These are phyloP conservation scores for Cladochytrium replicatum DNA, from an alignment of 192 early-diverging fungal species.

Conservation along the genomic window DNA sequence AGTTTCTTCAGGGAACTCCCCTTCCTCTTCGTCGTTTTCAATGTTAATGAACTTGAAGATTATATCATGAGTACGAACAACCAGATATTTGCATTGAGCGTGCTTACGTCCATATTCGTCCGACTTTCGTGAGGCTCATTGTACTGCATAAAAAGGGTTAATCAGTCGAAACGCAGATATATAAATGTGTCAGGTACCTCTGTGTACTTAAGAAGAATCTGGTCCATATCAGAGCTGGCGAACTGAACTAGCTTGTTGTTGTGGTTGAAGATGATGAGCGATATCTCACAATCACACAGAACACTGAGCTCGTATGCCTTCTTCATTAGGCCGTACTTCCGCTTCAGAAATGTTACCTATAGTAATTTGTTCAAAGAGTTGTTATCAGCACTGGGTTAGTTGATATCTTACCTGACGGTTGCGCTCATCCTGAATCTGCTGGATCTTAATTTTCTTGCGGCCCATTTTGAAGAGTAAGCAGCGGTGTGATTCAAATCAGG, in stretches of 20 bases:
- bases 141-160: slow-evolving; percentile 14
- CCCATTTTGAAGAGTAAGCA: slow-evolving; percentile 78
- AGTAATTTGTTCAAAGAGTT: background rate
- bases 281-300: slow-evolving; percentile 91
- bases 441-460: slow-evolving; percentile 90
- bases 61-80: background rate
- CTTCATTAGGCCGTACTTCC: slow-evolving; percentile 91
- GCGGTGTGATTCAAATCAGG: no score
- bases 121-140: slow-evolving; percentile 23
- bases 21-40: slow-evolving; percentile 17
- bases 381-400: background rate
- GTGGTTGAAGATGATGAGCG: slow-evolving; percentile 86
- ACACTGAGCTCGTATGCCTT: slow-evolving; percentile 94
- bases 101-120: slow-evolving; percentile 12
- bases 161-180: background rate
- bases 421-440: slow-evolving; percentile 78
- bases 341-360: slow-evolving; percentile 86
- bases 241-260: slow-evolving; percentile 92
- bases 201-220: slow-evolving; percentile 80
- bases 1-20: slow-evolving; percentile 10
- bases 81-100: background rate
- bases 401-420: slow-evolving; percentile 69
- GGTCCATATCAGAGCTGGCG: slow-evolving; percentile 87
- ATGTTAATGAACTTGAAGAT: slow-evolving; percentile 14
- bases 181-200: slow-evolving; percentile 24